Evolutionary conservation across 2,329 filamentous ascomycete species (phyloP), one percentile per base, ranked within the genome.

Genomic region (Leptosphaerulina australis): DNA sequence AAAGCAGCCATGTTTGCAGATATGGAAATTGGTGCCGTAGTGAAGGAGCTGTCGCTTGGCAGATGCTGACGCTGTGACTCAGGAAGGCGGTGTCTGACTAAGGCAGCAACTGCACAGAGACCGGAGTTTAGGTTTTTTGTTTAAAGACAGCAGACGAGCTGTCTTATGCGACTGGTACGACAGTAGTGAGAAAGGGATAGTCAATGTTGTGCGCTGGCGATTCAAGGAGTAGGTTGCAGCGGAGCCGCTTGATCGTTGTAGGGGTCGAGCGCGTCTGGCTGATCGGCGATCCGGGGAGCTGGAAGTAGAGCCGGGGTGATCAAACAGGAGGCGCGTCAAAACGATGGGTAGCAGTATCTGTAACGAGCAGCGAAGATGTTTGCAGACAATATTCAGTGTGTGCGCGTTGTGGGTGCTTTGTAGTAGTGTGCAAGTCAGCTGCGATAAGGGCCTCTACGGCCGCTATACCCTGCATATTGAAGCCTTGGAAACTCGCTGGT

Each of bases 1-100:
- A 63, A 56, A 54, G 69, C 55, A 63, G 73, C 72, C 73, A 75
- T 76, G 47, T 59, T 58, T 55, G 52, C 41, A 31, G 33, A 47
- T 49, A 44, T 25, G 9, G 28, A 24, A 33, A 21, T 22, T 4
- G 31, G 33, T 3, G 33, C 22, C 10, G 50, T 31, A 25, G 39
- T 14, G 33, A 28, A 17, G 25, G 40, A 8, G 40, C 25, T 25
- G 40, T 50, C 22, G 28, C 29, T n/a, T 46, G 44, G 59, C 44
- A 58, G 59, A 45, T 55, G 64, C 54, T 67, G 64, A 62, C 61
- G 55, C 54, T 50, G 55, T 67, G 69, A 69, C 62, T 71, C 62
- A 66, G 55, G 54, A 31, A 40, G 53, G 58, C 62, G 56, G 59
- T 50, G 59, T 62, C 59, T 58, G 59, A 57, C 48, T 31, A 41